Evolutionary conservation across 352 stramenopile genomes (phyloP).

Genomic region (Globisporangium sylvaticum): DNA sequence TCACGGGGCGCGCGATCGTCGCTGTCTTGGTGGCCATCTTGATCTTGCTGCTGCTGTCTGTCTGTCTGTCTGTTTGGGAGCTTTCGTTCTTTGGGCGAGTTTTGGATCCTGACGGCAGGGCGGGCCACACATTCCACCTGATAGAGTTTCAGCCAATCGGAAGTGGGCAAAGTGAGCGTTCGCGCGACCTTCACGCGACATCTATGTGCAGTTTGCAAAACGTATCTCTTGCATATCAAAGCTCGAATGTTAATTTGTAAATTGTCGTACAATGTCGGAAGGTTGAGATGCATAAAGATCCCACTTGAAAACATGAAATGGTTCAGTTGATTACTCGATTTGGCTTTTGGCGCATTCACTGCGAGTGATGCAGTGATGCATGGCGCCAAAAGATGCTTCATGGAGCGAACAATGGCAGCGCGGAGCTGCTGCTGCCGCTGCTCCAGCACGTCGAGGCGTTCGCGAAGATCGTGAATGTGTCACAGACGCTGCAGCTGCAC

Average conservation of each 20-base stretch:
- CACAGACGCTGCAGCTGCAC: constrained; percentile 43
- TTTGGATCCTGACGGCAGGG: neutral
- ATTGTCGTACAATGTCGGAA: no score
- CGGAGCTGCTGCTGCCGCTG: constrained; percentile 1
- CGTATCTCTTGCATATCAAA: no score
- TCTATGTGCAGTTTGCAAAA: no score
- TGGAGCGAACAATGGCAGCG: neutral
- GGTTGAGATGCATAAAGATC: no score
- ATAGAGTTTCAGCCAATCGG: neutral
- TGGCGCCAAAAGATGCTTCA: neutral
- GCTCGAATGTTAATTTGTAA: no score
- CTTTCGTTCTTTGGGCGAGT: neutral
- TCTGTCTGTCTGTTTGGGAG: constrained; percentile 1
- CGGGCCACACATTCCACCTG: constrained; percentile 5
- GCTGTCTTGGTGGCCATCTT: constrained; percentile 34
- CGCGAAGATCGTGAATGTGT: constrained; percentile 42
- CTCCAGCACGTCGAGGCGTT: constrained; percentile 31
- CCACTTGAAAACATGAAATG: no score
- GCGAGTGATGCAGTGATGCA: no score
- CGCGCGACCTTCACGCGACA: neutral
- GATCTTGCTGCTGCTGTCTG: neutral
- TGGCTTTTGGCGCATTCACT: no score
- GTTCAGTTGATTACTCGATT: no score
- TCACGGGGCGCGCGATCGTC: constrained; percentile 50
- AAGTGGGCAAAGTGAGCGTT: neutral